Base-by-base conservation (phyloP, 345 rosid species). In the Anastatica hierochuntica region DNA sequence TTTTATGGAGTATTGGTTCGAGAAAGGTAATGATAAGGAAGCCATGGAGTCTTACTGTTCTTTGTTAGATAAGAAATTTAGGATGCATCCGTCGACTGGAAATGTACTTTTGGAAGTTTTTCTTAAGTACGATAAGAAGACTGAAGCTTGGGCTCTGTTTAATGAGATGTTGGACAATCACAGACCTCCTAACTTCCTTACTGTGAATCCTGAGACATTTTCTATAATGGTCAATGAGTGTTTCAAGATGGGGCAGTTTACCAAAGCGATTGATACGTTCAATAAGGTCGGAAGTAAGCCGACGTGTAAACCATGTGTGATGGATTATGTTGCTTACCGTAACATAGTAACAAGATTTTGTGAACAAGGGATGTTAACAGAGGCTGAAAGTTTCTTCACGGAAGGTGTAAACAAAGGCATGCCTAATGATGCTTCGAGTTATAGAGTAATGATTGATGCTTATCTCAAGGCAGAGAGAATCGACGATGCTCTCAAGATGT, bases 1-100 rank as follows among this genome's bases (percentile, higher is more conserved):
- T 0, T 83, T 74, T 66, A 88, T 92, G 95, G 97, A 92, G 39
- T 85, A 90, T 79, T 92, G 90, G 88, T 92, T 92, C 61, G 83
- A 81, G 35, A 82, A 81, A 64, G 97, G 88, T 14, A 80, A 78
- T 44, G 97, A 76, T 42, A 83, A 74, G 71, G 97, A 85, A 62
- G 97, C 82, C 1, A 77, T 85, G 84, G 87, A 88, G 61, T 79
- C 84, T 4, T 92, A 85, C 36, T 77, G 60, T 74, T 83, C 95
- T 0, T 72, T 73, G 76, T 61, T 83, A 69, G 88, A 79, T 46
- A 78, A 66, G 80, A 79, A 92, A 53, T 92, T 81, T 49, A 81
- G 75, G 70, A 73, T 92, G 82, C 81, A 73, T 38, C 94, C 97
- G 1, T 78, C 84, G 0, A 88, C 98, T 19, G 82, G 95, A 49